Evolutionary conservation across 1,284 basidiomycete species (phyloP).

Genomic region (Cerioporus squamosus): DNA sequence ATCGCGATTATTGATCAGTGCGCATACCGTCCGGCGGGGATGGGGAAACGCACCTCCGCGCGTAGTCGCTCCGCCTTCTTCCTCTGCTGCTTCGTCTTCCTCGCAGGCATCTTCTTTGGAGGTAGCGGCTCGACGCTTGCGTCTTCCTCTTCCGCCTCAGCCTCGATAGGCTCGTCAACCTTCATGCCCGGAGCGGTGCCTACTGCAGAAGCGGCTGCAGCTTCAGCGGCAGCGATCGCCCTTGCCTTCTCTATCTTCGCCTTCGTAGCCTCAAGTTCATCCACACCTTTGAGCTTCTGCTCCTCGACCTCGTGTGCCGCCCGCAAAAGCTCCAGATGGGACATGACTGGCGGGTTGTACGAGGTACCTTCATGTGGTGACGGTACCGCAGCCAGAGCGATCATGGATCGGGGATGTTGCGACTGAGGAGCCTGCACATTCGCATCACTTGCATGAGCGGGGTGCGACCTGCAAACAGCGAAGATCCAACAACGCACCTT

Average conservation of each 20-base stretch:
- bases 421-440: slow-evolving; percentile 50
- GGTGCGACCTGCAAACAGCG: too few relatives aligned
- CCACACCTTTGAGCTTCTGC: slow-evolving; percentile 56
- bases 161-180: slow-evolving; percentile 51
- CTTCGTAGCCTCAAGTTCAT: slow-evolving; percentile 58
- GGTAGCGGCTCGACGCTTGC: slow-evolving; percentile 36
- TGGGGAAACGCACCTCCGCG: slow-evolving; percentile 56
- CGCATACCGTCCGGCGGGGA: neutral
- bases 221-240: slow-evolving; percentile 30
- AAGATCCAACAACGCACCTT: slow-evolving; percentile 46
- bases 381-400: slow-evolving; percentile 68
- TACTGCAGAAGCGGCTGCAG: slow-evolving; percentile 9
- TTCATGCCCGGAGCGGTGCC: slow-evolving; percentile 60
- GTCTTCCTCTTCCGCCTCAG: slow-evolving; percentile 41
- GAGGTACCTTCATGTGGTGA: slow-evolving; percentile 87
- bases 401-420: slow-evolving; percentile 53
- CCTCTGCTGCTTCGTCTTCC: slow-evolving; percentile 80
- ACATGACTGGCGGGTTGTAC: slow-evolving; percentile 88
- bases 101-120: slow-evolving; percentile 51
- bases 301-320: slow-evolving; percentile 75
- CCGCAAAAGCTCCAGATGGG: slow-evolving; percentile 78
- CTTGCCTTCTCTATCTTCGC: slow-evolving; percentile 60
- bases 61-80: slow-evolving; percentile 61
- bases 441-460: neutral
- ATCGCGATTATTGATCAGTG: neutral